A percentile compares a stretch with the other conserved stretches of the same genome.
Evolutionary conservation across 768 basidiomycete genomes (phyloP).

Genomic region (Hydnum rufescens): DNA sequence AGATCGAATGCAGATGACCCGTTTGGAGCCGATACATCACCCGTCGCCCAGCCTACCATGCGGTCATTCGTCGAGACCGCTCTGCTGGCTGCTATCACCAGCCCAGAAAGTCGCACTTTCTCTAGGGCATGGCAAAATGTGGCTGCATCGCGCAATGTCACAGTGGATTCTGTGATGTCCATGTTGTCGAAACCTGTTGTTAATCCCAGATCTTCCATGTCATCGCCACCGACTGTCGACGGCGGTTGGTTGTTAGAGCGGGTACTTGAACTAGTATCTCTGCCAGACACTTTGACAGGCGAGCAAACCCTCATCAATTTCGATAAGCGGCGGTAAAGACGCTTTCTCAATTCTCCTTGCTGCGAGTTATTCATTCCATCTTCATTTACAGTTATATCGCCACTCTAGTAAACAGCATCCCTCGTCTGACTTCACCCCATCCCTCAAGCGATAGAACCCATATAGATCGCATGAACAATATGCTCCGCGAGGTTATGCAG

Average conservation of each 20-base stretch:
- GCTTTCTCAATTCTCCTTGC: slow-evolving; percentile 10
- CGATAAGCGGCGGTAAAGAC: slow-evolving; percentile 66
- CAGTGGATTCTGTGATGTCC: slow-evolving; percentile 39
- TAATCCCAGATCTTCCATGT: slow-evolving; percentile 20
- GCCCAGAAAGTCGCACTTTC: slow-evolving; percentile 61
- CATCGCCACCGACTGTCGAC: slow-evolving; percentile 29
- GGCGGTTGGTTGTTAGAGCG: slow-evolving; percentile 71
- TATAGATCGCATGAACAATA: slow-evolving; percentile 53
- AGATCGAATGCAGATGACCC: no score
- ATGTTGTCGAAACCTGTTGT: slow-evolving; percentile 34
- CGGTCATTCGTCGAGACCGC: slow-evolving; percentile 70
- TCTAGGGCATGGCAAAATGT: slow-evolving; percentile 61
- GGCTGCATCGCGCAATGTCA: slow-evolving; percentile 37
- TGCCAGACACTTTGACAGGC: slow-evolving; percentile 49
- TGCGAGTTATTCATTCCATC: not conserved
- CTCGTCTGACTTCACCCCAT: slow-evolving; percentile 25
- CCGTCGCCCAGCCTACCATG: slow-evolving; percentile 22
- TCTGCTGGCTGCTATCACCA: slow-evolving; percentile 52
- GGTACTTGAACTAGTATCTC: slow-evolving; percentile 56
- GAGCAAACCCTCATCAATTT: slow-evolving; percentile 50
- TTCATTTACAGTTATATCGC: slow-evolving; percentile 34
- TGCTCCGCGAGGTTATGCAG: slow-evolving; percentile 44
- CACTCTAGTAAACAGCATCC: slow-evolving; percentile 38
- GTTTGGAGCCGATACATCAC: slow-evolving; percentile 12
- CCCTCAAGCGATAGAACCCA: slow-evolving; percentile 42